Percentiles rank a stretch among this genome's conserved stretches.
phyloP scores from a whole-genome alignment of 108 stramenopile species.

The Nitzschia sp. region DNA sequence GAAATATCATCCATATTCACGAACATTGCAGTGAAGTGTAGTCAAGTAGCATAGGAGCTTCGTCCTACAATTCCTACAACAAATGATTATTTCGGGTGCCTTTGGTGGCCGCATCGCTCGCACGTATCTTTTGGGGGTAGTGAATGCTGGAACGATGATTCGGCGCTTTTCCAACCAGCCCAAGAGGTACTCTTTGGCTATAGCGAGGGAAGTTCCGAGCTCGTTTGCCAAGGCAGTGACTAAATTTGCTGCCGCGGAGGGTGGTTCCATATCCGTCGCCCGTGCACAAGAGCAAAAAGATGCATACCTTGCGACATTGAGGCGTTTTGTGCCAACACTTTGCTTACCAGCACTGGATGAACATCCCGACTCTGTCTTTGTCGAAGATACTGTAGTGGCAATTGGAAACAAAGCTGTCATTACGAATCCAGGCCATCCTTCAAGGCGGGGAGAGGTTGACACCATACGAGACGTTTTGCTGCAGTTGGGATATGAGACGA shows the following conservation, averaged over 20 bases:
- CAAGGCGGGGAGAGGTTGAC: constrained; percentile 63
- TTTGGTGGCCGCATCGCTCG: no score
- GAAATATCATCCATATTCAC: no score
- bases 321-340: constrained; percentile 41
- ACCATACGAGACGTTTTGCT: constrained; percentile 34
- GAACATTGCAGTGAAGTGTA: no score
- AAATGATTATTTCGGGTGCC: no score
- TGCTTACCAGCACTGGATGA: constrained; percentile 48
- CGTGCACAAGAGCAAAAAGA: constrained; percentile 45
- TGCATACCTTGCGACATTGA: constrained; percentile 39
- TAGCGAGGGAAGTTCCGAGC: constrained; percentile 48
- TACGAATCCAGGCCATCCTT: constrained; percentile 47
- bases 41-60: no score
- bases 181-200: constrained; percentile 39
- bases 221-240: constrained; percentile 54
- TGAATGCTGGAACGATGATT: not conserved
- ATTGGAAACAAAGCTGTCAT: constrained; percentile 51
- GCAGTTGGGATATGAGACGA: constrained; percentile 42
- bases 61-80: no score
- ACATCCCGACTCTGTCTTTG: constrained; percentile 68
- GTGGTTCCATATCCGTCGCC: constrained; percentile 4
- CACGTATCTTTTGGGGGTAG: no score
- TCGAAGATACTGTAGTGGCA: constrained; percentile 73
- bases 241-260: constrained; percentile 19
- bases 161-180: not conserved